Evolutionary conservation across 441 rosid species (phyloP).

Genomic region (Isatis lusitanica): DNA sequence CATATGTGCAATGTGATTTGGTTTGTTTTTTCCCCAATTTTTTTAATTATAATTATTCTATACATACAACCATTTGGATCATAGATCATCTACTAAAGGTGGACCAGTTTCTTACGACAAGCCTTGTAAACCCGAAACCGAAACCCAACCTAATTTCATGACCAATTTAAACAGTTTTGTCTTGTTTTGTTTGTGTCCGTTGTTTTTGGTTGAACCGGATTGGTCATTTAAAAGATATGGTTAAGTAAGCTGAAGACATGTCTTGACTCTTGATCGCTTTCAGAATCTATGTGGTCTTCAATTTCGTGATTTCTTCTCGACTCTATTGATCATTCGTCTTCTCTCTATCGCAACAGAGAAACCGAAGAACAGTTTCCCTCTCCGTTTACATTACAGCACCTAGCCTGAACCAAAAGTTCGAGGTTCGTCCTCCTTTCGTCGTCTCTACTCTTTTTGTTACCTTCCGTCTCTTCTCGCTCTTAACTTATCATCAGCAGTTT

Average conservation of each 20-base stretch:
- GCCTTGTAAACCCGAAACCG: too few species aligned
- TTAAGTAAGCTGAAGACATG: not conserved
- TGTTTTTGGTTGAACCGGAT: not conserved
- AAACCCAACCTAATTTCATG: too few species aligned
- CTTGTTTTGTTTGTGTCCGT: too few species aligned
- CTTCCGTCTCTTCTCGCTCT: not conserved
- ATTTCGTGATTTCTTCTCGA: not conserved
- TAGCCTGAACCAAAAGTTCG: not conserved
- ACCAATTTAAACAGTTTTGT: too few species aligned
- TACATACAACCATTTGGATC: too few species aligned
- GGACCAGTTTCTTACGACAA: too few species aligned
- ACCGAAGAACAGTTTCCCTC: not conserved
- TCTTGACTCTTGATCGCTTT: not conserved
- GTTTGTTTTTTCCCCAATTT: too few species aligned
- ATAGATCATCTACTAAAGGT: too few species aligned
- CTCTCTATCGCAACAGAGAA: not conserved
- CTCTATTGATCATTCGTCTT: not conserved
- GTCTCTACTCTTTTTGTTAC: too few species aligned
- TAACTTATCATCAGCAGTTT: not conserved
- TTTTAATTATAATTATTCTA: too few species aligned
- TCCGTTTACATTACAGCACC: not conserved
- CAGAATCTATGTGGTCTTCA: not conserved
- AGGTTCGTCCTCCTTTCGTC: conserved; percentile 3
- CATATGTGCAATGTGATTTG: too few species aligned
- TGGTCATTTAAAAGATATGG: not conserved